Conservation (phyloP, 2,329 filamentous ascomycete species). For the Helotiales sp. region DNA sequence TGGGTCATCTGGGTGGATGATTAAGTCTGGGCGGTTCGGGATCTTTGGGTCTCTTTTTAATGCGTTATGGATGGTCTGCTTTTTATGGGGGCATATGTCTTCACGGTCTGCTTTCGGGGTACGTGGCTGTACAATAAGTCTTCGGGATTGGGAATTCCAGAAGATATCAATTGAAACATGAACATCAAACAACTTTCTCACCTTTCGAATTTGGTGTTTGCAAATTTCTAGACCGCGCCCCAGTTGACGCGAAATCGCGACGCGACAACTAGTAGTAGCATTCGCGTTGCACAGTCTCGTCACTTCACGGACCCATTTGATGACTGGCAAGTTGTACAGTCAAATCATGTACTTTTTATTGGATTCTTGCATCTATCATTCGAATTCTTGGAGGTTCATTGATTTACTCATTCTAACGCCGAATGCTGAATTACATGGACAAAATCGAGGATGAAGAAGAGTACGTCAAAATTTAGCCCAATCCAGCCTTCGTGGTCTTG, state of each 20-base stretch:
- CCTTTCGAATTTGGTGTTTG: not conserved
- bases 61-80: slow-evolving; percentile 73
- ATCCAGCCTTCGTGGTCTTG: slow-evolving; percentile 80
- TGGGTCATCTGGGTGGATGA: slow-evolving; percentile 34
- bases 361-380: too few species aligned
- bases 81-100: slow-evolving; percentile 66
- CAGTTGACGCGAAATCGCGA: not conserved
- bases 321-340: too few species aligned
- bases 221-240: not conserved
- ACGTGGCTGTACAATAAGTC: slow-evolving; percentile 70
- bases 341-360: too few species aligned
- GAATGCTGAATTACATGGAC: not conserved
- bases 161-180: slow-evolving; percentile 34
- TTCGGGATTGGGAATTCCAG: slow-evolving; percentile 36
- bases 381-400: too few species aligned
- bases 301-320: too few species aligned
- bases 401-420: not conserved
- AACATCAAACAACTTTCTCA: slow-evolving; percentile 18
- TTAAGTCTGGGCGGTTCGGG: slow-evolving; percentile 29
- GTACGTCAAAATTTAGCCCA: slow-evolving; percentile 54
- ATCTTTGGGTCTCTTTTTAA: slow-evolving; percentile 50
- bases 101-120: slow-evolving; percentile 68
- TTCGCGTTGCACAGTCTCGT: too few species aligned
- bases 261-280: too few species aligned
- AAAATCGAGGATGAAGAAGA: not conserved